These are phyloP conservation scores for Backusella tuberculispora DNA, from an alignment of 192 early-diverging fungal species.

Conservation along the genomic window DNA sequence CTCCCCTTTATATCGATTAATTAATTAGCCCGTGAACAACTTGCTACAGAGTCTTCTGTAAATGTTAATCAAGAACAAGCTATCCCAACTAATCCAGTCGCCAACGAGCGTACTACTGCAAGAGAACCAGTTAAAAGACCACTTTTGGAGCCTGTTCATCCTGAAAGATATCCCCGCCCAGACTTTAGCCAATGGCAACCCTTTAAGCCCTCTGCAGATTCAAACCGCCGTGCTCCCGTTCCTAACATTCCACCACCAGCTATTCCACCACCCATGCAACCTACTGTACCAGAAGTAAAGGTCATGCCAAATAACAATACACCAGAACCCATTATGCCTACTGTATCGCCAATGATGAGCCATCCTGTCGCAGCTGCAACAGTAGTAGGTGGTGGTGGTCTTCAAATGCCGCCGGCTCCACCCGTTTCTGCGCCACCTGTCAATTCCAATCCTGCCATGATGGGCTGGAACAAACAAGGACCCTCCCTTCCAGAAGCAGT, in stretches of 20 bases:
- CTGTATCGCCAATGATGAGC: background rate
- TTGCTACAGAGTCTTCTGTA: slow-evolving; percentile 11
- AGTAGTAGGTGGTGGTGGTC: background rate
- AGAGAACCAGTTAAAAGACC: slow-evolving; percentile 24
- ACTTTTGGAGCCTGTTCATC: slow-evolving; percentile 61
- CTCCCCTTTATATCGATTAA: background rate
- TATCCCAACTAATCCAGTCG: background rate
- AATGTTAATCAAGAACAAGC: background rate
- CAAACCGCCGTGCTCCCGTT: slow-evolving; percentile 14
- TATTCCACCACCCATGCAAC: slow-evolving; percentile 6
- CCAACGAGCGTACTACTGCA: background rate
- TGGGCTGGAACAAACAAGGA: slow-evolving; percentile 18
- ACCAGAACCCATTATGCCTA: slow-evolving; percentile 29
- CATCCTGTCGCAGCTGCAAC: background rate
- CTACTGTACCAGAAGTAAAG: background rate
- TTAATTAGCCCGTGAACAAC: slow-evolving; percentile 22
- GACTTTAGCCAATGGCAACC: slow-evolving; percentile 73
- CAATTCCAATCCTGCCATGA: slow-evolving; percentile 10
- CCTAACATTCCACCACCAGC: background rate
- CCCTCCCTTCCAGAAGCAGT: slow-evolving; percentile 48
- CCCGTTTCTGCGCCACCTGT: background rate
- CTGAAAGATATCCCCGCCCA: slow-evolving; percentile 73
- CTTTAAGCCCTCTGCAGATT: slow-evolving; percentile 54
- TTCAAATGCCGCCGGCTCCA: slow-evolving; percentile 16
- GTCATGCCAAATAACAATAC: background rate